These are phyloP conservation scores for Microbotryum lychnidis-dioicae DNA, from an alignment of 1,284 basidiomycete species.

Conservation along the genomic window DNA sequence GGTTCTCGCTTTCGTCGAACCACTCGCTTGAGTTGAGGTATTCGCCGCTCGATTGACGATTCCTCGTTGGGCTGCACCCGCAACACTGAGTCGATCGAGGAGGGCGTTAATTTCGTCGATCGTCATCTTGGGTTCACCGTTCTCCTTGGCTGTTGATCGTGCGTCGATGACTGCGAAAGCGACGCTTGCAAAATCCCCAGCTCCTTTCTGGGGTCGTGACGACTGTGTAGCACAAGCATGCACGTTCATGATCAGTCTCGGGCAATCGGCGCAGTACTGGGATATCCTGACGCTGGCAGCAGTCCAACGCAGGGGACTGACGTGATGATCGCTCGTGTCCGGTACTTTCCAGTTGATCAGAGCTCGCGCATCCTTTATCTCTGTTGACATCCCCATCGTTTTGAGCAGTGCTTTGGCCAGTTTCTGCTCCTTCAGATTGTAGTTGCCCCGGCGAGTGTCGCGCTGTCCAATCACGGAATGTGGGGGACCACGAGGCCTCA, in stretches of 20 bases:
- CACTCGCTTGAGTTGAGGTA: no score
- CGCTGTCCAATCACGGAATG: conserved; percentile 49
- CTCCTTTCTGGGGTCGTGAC: background rate
- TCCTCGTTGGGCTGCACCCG: no score
- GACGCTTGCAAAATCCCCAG: conserved; percentile 43
- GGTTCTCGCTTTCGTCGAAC: no score
- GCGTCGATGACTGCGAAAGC: conserved; percentile 74
- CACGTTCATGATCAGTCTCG: no score
- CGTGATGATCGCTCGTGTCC: conserved; percentile 46
- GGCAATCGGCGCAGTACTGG: no score
- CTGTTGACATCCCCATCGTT: conserved; percentile 67
- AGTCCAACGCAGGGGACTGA: conserved; percentile 40
- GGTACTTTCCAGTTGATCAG: conserved; percentile 87
- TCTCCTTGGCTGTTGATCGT: conserved; percentile 59
- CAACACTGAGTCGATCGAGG: conserved; percentile 57
- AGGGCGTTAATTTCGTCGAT: conserved; percentile 70
- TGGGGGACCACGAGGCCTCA: no score
- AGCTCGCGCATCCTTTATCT: conserved; percentile 63
- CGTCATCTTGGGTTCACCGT: conserved; percentile 53
- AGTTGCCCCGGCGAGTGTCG: conserved; percentile 79
- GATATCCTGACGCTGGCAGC: background rate
- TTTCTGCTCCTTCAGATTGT: conserved; percentile 84
- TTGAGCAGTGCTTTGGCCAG: conserved; percentile 83
- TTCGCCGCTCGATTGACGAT: no score
- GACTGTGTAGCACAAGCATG: no score